phyloP scores from a whole-genome alignment of 2,329 filamentous ascomycete species.

The Pseudocercospora musae region DNA sequence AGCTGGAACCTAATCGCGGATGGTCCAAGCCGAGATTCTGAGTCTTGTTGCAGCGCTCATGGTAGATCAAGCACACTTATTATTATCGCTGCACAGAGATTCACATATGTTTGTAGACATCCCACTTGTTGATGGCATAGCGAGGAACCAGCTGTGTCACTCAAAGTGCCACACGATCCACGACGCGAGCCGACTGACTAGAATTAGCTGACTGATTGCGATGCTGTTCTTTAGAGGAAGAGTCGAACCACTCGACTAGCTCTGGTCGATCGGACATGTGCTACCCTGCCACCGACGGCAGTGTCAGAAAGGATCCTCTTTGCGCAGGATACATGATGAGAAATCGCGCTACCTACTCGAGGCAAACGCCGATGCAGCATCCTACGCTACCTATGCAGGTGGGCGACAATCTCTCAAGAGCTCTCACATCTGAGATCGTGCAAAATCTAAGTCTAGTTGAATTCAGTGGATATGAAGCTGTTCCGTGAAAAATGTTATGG shows the following conservation, averaged over 20 bases:
- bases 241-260: background rate
- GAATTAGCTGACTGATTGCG: too few species aligned
- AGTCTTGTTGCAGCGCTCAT: background rate
- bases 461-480: background rate
- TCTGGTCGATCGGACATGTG: background rate
- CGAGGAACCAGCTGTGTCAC: too few species aligned
- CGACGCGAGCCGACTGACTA: too few species aligned
- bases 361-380: background rate
- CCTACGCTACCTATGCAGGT: background rate
- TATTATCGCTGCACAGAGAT: background rate
- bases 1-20: conserved; percentile 1
- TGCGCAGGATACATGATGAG: background rate
- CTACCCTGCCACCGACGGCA: background rate
- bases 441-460: background rate
- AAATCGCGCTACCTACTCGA: background rate
- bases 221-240: background rate
- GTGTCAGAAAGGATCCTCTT: background rate
- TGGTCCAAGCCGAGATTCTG: background rate
- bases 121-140: too few species aligned
- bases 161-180: too few species aligned
- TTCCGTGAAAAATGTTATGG: background rate
- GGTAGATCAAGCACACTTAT: background rate
- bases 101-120: too few species aligned
- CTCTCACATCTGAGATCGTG: background rate
- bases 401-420: background rate